phyloP scores from a whole-genome alignment of 1,139 yeast species.

The Kurtzmaniella natalensis region DNA sequence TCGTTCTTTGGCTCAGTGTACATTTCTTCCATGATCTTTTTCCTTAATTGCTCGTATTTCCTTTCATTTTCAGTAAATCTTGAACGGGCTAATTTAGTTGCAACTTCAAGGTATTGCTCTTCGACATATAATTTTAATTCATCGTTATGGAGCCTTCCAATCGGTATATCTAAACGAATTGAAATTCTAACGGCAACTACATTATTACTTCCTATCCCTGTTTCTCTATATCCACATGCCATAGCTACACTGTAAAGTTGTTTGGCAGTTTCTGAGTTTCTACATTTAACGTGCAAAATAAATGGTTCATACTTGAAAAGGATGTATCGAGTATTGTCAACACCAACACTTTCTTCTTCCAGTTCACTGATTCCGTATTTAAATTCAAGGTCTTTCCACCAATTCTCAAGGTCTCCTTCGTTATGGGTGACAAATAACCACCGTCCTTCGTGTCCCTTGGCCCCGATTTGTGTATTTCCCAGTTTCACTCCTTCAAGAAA shows the following conservation, averaged over 20 bases:
- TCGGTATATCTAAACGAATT: slow-evolving; percentile 68
- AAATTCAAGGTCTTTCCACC: slow-evolving; percentile 43
- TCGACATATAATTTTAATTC: slow-evolving; percentile 40
- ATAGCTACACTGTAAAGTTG: slow-evolving; percentile 64
- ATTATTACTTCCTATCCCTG: slow-evolving; percentile 77
- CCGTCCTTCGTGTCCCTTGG: slow-evolving; percentile 81
- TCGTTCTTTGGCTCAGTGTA: slow-evolving; percentile 13
- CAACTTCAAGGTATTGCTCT: slow-evolving; percentile 42
- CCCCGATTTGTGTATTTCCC: slow-evolving; percentile 54
- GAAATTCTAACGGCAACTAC: slow-evolving; percentile 76
- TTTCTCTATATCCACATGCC: slow-evolving; percentile 82
- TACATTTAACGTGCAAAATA: slow-evolving; percentile 77
- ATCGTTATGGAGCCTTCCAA: slow-evolving; percentile 47
- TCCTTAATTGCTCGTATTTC: slow-evolving; percentile 20
- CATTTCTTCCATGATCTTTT: slow-evolving; percentile 29
- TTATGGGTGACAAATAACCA: slow-evolving; percentile 86
- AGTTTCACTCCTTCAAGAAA: slow-evolving; percentile 62
- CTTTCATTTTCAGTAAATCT: slow-evolving; percentile 60
- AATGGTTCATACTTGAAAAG: slow-evolving; percentile 80
- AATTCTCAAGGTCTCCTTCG: slow-evolving; percentile 39
- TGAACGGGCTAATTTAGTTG: slow-evolving; percentile 49
- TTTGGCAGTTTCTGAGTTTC: slow-evolving; percentile 56
- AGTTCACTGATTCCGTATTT: slow-evolving; percentile 12
- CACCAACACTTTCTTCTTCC: slow-evolving; percentile 4
- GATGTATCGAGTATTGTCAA: slow-evolving; percentile 44